These are phyloP conservation scores for Sporothrix pallida DNA, from an alignment of 2,329 filamentous ascomycete species.

Conservation along the genomic window DNA sequence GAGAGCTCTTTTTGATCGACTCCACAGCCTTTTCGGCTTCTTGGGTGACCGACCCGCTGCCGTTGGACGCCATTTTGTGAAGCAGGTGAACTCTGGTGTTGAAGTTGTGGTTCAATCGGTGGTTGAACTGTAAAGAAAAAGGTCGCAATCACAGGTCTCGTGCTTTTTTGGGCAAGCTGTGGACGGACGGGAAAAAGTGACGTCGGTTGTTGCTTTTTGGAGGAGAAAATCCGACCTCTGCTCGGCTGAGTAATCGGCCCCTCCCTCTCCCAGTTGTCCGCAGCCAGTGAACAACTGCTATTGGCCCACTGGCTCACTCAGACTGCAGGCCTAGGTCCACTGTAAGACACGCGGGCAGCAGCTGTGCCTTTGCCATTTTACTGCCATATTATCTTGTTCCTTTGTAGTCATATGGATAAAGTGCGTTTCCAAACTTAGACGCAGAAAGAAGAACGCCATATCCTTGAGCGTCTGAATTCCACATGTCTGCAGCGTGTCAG, in stretches of 20 bases:
- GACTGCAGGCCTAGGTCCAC: not conserved
- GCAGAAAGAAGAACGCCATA: too few species aligned
- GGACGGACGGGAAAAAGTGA: constrained; percentile 17
- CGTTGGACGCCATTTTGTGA: constrained; percentile 10
- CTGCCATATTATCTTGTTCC: not conserved
- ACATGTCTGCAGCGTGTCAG: not conserved
- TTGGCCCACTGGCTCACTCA: not conserved
- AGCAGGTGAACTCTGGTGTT: not conserved
- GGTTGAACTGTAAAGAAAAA: not conserved
- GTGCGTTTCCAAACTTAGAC: too few species aligned
- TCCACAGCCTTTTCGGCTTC: not conserved
- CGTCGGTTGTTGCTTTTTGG: constrained; percentile 17
- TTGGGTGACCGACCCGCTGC: not conserved
- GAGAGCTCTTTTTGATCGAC: constrained; percentile 29
- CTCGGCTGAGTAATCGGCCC: constrained; percentile 12
- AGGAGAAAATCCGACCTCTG: not conserved
- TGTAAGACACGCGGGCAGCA: constrained; percentile 11
- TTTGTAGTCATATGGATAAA: too few species aligned
- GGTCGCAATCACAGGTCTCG: not conserved
- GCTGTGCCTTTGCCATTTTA: not conserved
- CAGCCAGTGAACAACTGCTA: not conserved
- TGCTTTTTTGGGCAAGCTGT: not conserved
- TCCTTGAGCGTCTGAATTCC: too few species aligned
- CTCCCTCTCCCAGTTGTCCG: not conserved
- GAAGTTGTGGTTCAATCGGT: not conserved